These are phyloP conservation scores for Limonomyces culmigenus DNA, from an alignment of 1,284 basidiomycete species.

Conservation along the genomic window DNA sequence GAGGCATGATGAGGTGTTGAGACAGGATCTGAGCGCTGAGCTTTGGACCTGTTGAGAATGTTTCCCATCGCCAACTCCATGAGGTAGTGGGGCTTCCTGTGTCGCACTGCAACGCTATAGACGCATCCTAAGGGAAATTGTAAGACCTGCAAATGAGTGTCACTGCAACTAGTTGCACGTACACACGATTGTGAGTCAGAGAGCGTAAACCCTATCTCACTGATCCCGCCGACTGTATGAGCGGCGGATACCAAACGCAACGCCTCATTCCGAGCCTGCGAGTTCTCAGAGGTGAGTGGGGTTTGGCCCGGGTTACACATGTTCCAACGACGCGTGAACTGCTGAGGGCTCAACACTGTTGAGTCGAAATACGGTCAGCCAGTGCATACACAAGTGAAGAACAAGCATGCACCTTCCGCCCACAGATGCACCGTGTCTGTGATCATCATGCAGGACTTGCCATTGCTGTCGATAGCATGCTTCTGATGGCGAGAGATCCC, in stretches of 20 bases:
- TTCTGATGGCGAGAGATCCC: conserved; percentile 42
- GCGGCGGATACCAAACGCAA: conserved; percentile 23
- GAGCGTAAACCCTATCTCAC: background rate
- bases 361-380: conserved; percentile 3
- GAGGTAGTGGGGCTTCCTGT: no score
- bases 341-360: conserved; percentile 37
- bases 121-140: conserved; percentile 40
- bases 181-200: background rate
- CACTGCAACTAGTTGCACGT: conserved; percentile 3
- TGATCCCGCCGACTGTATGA: conserved; percentile 5
- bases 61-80: conserved; percentile 69
- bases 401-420: conserved; percentile 39
- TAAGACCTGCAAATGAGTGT: conserved; percentile 30
- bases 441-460: conserved; percentile 44
- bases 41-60: conserved; percentile 41
- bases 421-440: conserved; percentile 62
- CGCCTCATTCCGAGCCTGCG: conserved; percentile 23
- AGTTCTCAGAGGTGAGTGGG: conserved; percentile 5
- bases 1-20: conserved; percentile 54
- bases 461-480: conserved; percentile 34
- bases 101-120: no score
- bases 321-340: conserved; percentile 47
- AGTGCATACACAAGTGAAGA: conserved; percentile 2
- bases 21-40: conserved; percentile 53
- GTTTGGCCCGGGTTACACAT: conserved; percentile 43